Base-by-base conservation (phyloP, 345 rosid genomes). In the Lenwebbia sp. region DNA sequence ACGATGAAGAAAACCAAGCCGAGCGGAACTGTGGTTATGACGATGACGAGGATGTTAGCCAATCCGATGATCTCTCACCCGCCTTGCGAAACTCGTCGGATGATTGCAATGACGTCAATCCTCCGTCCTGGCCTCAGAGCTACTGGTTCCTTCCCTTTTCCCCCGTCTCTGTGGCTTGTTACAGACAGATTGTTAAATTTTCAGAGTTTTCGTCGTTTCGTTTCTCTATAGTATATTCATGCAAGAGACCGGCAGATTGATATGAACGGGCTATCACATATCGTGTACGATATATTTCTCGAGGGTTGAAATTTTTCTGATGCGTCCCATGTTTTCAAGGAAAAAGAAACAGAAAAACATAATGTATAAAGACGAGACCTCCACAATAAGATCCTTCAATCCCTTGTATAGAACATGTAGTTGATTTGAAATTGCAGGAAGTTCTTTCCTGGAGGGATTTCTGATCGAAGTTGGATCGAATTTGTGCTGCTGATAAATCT, bases 1-100 rank as follows among this genome's bases (percentile, higher is more conserved):
- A 96, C 74, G 99, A 96, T 21, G 97, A 95, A 85, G 97, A 94
- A 88, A 93, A 95, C 55, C 94, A 88, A 84, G 98, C 97, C 6
- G 93, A 93, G 44, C 89, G 90, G 76, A 86, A 85, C 49, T 91
- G 92, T 75, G 87, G 85, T 44, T 51, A 84, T 57, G 86, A 88
- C 6, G 89, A 87, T 33, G 90, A 88, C 11, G 93, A 88, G 25
- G 87, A 85, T 44, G 92, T 2, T 30, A 76, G 83, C 70, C 83
- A 50, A n/a, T 89, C 93, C 0, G 96, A 92, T 62, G 82, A 89
- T 60, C 74, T 70, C 26, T 82, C 90, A 1, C 47, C 81, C 13
- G 4, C 14, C 47, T 37, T 1, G 0, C 78, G 10, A 52, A 86
- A 54, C 87, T 89, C 10, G 26, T 90, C 91, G 11, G 57, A 76